These are phyloP conservation scores for Helianthus tuberosus DNA, from an alignment of 129 eudicot genomes.

Conservation along the genomic window DNA sequence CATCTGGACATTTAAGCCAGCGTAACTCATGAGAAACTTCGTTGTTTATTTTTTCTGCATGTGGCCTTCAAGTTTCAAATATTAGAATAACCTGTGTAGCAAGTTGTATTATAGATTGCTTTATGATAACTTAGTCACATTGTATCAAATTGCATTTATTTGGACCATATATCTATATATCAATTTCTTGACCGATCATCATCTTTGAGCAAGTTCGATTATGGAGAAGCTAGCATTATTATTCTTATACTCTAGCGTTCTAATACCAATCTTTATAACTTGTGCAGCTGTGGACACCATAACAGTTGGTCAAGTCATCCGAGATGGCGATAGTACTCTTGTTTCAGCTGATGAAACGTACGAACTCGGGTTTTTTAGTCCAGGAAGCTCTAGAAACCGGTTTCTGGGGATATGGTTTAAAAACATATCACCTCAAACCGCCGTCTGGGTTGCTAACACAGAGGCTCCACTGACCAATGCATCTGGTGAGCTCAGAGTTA, in stretches of 20 bases:
- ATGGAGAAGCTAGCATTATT: slow-evolving; percentile 7
- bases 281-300: slow-evolving; percentile 29
- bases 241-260: not conserved
- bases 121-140: too few relatives aligned
- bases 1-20: too few relatives aligned
- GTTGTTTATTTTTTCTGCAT: too few relatives aligned
- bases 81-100: too few relatives aligned
- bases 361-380: slow-evolving; percentile 49
- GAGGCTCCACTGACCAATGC: slow-evolving; percentile 22
- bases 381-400: slow-evolving; percentile 23
- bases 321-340: slow-evolving; percentile 44
- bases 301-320: slow-evolving; percentile 3
- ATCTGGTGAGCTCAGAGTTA: slow-evolving; percentile 24
- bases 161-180: too few relatives aligned
- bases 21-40: too few relatives aligned
- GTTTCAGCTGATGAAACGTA: slow-evolving; percentile 39
- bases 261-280: slow-evolving; percentile 19
- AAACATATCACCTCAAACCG: slow-evolving; percentile 19
- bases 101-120: too few relatives aligned
- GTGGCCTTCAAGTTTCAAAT: too few relatives aligned
- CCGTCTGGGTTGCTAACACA: slow-evolving; percentile 43
- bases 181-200: too few relatives aligned
- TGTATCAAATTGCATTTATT: too few relatives aligned
- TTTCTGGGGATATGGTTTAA: slow-evolving; percentile 41
- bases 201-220: not conserved